Conservation (phyloP, 192 early-diverging fungal species). For the Entomortierella parvispora region DNA sequence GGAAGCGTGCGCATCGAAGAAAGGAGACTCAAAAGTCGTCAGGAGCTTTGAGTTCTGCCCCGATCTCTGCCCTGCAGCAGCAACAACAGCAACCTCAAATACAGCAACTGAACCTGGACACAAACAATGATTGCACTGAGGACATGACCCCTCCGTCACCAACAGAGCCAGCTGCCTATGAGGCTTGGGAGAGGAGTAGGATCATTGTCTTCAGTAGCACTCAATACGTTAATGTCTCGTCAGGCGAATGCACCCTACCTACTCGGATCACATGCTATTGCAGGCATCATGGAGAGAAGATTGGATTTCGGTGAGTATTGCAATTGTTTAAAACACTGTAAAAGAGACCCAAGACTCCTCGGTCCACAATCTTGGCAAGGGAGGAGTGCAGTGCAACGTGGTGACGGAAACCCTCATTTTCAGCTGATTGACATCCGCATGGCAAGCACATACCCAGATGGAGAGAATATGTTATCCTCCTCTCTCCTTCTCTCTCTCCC, state of each 20-base stretch:
- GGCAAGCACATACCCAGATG: background rate
- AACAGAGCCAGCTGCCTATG: conserved; percentile 56
- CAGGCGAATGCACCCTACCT: conserved; percentile 81
- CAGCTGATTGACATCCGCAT: conserved; percentile 33
- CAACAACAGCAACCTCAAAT: conserved; percentile 22
- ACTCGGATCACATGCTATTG: conserved; percentile 91
- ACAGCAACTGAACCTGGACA: conserved; percentile 10
- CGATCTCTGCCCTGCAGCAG: conserved; percentile 53
- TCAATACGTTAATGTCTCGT: conserved; percentile 75
- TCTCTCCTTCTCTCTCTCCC: too few species aligned
- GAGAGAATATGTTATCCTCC: too few species aligned
- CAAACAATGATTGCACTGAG: too few species aligned
- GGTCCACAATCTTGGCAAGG: background rate
- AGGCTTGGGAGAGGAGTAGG: conserved; percentile 68
- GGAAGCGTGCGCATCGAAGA: conserved; percentile 62
- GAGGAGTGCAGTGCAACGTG: background rate
- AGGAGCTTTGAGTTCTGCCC: conserved; percentile 46
- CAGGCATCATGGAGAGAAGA: conserved; percentile 86
- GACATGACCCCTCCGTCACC: conserved; percentile 31
- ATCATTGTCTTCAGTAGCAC: conserved; percentile 84
- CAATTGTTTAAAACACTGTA: too few species aligned
- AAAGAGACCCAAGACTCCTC: background rate
- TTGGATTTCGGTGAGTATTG: conserved; percentile 73
- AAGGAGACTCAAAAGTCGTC: conserved; percentile 41
- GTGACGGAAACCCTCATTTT: conserved; percentile 20